Evolutionary conservation across 2,329 filamentous ascomycete genomes (phyloP).

Genomic region (Cryphonectria nitschkei): DNA sequence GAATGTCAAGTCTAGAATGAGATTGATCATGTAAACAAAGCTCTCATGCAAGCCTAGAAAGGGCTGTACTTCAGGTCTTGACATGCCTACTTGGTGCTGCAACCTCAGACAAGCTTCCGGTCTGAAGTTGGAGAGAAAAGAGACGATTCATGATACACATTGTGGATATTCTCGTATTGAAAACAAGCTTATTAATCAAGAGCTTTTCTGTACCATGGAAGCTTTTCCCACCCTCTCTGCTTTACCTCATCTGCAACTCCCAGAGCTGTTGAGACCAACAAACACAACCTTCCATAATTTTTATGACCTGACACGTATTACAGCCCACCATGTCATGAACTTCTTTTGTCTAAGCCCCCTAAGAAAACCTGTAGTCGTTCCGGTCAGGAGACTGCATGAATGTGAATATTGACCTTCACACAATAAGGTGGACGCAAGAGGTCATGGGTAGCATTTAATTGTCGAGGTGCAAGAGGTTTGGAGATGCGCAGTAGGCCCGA

Average conservation of each 20-base stretch:
- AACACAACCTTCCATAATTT: neutral
- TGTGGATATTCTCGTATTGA: neutral
- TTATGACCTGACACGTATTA: neutral
- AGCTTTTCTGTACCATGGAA: slow-evolving; percentile 4
- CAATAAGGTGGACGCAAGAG: no score
- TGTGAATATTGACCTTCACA: neutral
- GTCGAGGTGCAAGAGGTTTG: neutral
- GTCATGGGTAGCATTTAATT: neutral
- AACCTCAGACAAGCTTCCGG: neutral
- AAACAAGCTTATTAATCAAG: neutral
- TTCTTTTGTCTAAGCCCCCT: slow-evolving; percentile 11
- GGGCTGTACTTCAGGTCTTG: no score
- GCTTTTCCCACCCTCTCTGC: neutral
- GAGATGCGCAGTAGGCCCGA: neutral
- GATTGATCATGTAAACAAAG: neutral
- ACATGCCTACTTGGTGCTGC: neutral
- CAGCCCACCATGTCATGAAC: neutral
- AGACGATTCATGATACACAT: neutral
- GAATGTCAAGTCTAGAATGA: neutral
- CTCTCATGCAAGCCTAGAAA: neutral
- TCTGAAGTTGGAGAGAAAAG: neutral
- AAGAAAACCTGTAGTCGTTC: neutral
- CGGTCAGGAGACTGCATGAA: neutral
- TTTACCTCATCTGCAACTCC: neutral
- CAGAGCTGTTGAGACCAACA: neutral